A percentile compares a stretch with the other conserved stretches of the same genome.
Conservation (phyloP, 2,329 filamentous ascomycete species). For the Hypoxylon sp. region DNA sequence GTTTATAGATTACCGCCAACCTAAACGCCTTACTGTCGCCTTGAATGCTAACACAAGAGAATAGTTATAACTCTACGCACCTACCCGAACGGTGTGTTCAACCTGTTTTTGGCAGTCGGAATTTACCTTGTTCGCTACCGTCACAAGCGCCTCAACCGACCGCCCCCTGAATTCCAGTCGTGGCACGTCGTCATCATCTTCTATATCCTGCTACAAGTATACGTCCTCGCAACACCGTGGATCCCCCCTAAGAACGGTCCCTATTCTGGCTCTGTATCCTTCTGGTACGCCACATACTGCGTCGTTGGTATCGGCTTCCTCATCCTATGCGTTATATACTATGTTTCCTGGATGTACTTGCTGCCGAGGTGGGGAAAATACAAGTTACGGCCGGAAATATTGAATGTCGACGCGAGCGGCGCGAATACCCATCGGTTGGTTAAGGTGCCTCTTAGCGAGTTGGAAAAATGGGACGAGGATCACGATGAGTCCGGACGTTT, state of each 20-base stretch:
- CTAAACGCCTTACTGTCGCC: too few species aligned
- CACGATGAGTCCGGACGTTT: slow-evolving; percentile 60
- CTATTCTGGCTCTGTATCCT: slow-evolving; percentile 71
- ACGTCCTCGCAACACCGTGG: slow-evolving; percentile 75
- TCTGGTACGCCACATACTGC: slow-evolving; percentile 77
- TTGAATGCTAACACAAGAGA: slow-evolving; percentile 11
- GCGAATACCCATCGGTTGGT: slow-evolving; percentile 58
- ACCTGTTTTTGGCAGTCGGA: slow-evolving; percentile 63
- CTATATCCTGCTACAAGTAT: slow-evolving; percentile 66
- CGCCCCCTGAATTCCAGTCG: slow-evolving; percentile 61
- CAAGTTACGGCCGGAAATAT: slow-evolving; percentile 61
- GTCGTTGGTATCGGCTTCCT: slow-evolving; percentile 70
- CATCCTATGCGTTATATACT: slow-evolving; percentile 63
- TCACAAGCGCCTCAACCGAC: slow-evolving; percentile 59
- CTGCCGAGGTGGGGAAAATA: slow-evolving; percentile 64
- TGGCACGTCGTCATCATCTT: slow-evolving; percentile 68
- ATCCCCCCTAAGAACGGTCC: slow-evolving; percentile 69
- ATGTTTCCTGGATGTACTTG: slow-evolving; percentile 64
- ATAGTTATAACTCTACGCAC: slow-evolving; percentile 65
- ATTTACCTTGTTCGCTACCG: slow-evolving; percentile 65
- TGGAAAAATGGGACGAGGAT: slow-evolving; percentile 64
- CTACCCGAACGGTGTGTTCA: slow-evolving; percentile 68
- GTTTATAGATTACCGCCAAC: too few species aligned
- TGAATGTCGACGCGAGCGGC: slow-evolving; percentile 58
- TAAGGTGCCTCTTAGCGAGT: slow-evolving; percentile 59